phyloP scores from a whole-genome alignment of 345 rosid species.

The Pugionium cornutum region DNA sequence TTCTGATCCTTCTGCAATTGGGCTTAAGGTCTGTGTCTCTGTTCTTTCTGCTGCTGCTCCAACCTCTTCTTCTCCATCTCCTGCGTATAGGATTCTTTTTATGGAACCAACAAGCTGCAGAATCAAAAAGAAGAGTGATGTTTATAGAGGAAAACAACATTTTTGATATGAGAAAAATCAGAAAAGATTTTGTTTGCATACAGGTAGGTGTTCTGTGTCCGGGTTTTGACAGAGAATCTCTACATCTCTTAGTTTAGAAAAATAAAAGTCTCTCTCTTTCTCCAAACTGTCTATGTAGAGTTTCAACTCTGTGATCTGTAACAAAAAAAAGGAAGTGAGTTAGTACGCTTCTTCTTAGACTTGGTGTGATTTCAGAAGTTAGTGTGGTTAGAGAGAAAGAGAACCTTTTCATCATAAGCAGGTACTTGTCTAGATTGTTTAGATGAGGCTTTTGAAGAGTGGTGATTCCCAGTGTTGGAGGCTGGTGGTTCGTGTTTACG shows the following conservation, averaged over 20 bases:
- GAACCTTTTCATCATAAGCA: constrained; percentile 83
- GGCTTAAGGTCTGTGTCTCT: constrained; percentile 72
- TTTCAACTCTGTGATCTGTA: constrained; percentile 91
- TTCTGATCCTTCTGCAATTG: constrained; percentile 70
- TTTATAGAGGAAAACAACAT: too few relatives aligned
- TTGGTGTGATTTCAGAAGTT: not conserved
- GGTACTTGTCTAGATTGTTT: constrained; percentile 53
- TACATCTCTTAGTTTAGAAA: constrained; percentile 46
- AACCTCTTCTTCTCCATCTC: constrained; percentile 50
- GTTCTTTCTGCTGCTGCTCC: constrained; percentile 28
- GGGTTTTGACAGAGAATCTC: constrained; percentile 65
- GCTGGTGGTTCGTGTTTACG: constrained; percentile 59
- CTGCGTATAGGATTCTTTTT: constrained; percentile 72
- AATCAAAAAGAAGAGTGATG: not conserved
- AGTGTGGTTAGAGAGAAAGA: not conserved
- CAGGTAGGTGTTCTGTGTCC: constrained; percentile 62
- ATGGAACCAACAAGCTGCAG: constrained; percentile 77
- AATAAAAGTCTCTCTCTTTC: constrained; percentile 95
- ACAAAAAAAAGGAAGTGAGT: not conserved
- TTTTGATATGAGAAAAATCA: too few relatives aligned
- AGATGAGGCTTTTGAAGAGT: constrained; percentile 51
- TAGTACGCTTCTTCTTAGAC: not conserved
- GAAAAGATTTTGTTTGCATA: constrained; percentile 27
- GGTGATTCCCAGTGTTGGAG: constrained; percentile 46
- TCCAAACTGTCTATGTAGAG: constrained; percentile 89